Conservation (phyloP, 768 basidiomycete genomes). For the Phlebiopsis flavidoalba region DNA sequence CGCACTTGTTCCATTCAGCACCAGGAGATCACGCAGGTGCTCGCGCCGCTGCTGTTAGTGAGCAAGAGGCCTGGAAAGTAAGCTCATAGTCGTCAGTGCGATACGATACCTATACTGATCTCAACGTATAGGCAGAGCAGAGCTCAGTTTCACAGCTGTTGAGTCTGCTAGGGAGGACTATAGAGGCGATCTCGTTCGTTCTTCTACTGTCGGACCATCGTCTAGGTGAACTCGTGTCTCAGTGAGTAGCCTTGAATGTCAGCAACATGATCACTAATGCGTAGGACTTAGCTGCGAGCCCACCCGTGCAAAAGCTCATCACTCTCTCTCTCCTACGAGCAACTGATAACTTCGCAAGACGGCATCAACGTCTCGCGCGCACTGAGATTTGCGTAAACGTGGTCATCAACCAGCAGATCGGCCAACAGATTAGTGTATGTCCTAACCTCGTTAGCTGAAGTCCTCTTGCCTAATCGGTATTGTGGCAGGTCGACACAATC, state of each 20-base stretch:
- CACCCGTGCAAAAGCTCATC: constrained; percentile 65
- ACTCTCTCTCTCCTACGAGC: constrained; percentile 75
- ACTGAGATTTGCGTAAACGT: constrained; percentile 92
- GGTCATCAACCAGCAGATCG: constrained; percentile 97
- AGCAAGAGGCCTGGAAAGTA: constrained; percentile 91
- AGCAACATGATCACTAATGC: constrained; percentile 3
- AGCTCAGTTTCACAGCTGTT: constrained; percentile 75
- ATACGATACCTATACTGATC: constrained; percentile 9
- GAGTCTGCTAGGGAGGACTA: constrained; percentile 72
- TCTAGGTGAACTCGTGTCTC: constrained; percentile 75
- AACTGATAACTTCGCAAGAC: constrained; percentile 76
- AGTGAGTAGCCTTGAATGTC: constrained; percentile 42
- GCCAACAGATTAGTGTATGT: constrained; percentile 89
- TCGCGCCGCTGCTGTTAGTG: constrained; percentile 50
- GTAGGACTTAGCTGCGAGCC: constrained; percentile 54
- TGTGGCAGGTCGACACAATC: constrained; percentile 86
- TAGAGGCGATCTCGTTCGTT: constrained; percentile 93
- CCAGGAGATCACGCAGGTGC: constrained; percentile 61
- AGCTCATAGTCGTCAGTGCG: constrained; percentile 5
- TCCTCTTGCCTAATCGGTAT: neutral
- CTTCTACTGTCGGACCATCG: constrained; percentile 89
- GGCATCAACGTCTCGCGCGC: constrained; percentile 87
- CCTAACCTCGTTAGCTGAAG: neutral
- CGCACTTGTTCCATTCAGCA: constrained; percentile 80
- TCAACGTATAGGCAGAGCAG: constrained; percentile 62